phyloP scores from a whole-genome alignment of 2,329 filamentous ascomycete species.

The Aspergillus pseudoviridinutans region DNA sequence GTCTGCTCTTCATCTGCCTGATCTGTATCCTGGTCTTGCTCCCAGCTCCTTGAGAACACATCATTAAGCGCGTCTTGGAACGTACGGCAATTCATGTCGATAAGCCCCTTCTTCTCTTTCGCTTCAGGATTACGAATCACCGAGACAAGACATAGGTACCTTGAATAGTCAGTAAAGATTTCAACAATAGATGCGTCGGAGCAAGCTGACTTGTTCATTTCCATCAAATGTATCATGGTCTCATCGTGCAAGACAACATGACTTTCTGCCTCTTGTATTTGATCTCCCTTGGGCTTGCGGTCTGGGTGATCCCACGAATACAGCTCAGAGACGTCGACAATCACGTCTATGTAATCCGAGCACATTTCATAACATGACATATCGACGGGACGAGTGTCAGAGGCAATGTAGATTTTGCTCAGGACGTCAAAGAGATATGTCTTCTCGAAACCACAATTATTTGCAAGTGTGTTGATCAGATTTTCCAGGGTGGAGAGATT shows the following conservation, averaged over 20 bases:
- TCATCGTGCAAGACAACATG: conserved; percentile 59
- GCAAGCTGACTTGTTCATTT: conserved; percentile 60
- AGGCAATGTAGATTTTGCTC: conserved; percentile 98
- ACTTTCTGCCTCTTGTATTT: conserved; percentile 56
- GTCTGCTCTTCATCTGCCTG: conserved; percentile 9
- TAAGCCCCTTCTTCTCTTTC: conserved; percentile 59
- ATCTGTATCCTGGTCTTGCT: conserved; percentile 33
- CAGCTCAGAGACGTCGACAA: conserved; percentile 93
- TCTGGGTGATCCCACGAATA: conserved; percentile 68
- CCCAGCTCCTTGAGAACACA: conserved; percentile 54
- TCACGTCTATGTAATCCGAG: conserved; percentile 97
- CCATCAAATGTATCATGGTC: conserved; percentile 61
- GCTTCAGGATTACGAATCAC: conserved; percentile 63
- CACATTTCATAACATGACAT: conserved; percentile 98
- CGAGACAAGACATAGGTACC: conserved; percentile 61
- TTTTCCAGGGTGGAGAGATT: conserved; percentile 89
- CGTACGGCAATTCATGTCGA: conserved; percentile 64
- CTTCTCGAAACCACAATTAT: conserved; percentile 93
- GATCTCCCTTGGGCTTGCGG: conserved; percentile 40
- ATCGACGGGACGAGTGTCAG: conserved; percentile 86
- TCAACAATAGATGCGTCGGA: background rate
- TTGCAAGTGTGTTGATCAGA: conserved; percentile 88
- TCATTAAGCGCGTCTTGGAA: conserved; percentile 61
- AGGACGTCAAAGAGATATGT: conserved; percentile 97
- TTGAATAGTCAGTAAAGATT: conserved; percentile 27